A percentile compares a stretch with the other conserved stretches of the same genome.
Conservation (phyloP, 805 yeast genomes). For the Starmerella stellata region DNA sequence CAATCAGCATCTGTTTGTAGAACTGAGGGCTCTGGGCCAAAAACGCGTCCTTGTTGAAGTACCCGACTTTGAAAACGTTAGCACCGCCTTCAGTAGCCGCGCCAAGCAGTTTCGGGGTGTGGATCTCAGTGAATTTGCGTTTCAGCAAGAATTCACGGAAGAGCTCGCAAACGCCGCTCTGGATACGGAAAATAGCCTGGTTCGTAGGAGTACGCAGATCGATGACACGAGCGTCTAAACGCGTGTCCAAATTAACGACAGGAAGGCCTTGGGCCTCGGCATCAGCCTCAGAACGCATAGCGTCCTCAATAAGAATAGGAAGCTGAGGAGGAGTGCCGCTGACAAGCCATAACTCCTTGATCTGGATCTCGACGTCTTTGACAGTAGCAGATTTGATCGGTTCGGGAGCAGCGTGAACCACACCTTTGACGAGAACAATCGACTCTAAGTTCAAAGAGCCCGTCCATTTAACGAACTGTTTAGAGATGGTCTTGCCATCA, state of each 20-base stretch:
- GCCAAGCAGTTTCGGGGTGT: constrained; percentile 87
- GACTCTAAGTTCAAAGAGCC: constrained; percentile 71
- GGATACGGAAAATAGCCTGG: constrained; percentile 91
- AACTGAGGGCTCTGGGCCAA: constrained; percentile 97
- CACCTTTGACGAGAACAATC: constrained; percentile 80
- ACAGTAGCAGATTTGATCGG: constrained; percentile 78
- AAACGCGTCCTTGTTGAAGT: constrained; percentile 83
- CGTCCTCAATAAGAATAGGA: constrained; percentile 92
- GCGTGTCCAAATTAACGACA: constrained; percentile 86
- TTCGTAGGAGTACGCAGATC: constrained; percentile 93
- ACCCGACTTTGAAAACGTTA: constrained; percentile 81
- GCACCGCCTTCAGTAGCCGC: constrained; percentile 98
- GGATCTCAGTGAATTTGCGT: constrained; percentile 70
- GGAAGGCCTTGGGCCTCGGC: constrained; percentile 74
- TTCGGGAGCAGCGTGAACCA: constrained; percentile 66
- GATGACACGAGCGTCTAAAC: constrained; percentile 86
- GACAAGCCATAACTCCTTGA: constrained; percentile 54
- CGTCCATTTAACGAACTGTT: constrained; percentile 95
- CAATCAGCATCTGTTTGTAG: constrained; percentile 93
- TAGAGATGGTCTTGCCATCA: constrained; percentile 54
- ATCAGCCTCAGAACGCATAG: constrained; percentile 77
- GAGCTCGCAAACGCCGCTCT: constrained; percentile 69
- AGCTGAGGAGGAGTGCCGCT: constrained; percentile 81
- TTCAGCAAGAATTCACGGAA: constrained; percentile 71
- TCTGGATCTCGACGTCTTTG: constrained; percentile 71